Conservation (phyloP, 2,329 filamentous ascomycete species). For the Colletotrichum sp. region DNA sequence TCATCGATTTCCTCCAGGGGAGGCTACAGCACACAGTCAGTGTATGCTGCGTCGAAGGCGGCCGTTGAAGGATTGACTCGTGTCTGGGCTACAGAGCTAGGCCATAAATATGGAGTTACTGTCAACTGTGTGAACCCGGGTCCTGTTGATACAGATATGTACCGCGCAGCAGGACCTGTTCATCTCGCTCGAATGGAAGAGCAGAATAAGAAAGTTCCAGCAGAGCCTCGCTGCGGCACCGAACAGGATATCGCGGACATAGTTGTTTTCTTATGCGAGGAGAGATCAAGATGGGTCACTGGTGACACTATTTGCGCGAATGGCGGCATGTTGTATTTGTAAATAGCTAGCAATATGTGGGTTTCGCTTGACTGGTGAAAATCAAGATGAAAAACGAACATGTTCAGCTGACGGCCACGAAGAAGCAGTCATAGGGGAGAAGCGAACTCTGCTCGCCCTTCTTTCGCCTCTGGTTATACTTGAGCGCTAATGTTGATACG, state of each 20-base stretch:
- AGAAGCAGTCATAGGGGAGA: background rate
- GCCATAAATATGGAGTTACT: slow-evolving; percentile 29
- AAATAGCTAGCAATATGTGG: background rate
- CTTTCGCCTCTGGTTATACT: background rate
- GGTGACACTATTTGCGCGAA: slow-evolving; percentile 12
- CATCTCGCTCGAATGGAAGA: slow-evolving; percentile 9
- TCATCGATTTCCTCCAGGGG: slow-evolving; percentile 35
- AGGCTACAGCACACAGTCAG: slow-evolving; percentile 30
- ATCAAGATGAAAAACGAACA: background rate
- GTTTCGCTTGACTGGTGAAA: background rate
- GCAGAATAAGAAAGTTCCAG: slow-evolving; percentile 1
- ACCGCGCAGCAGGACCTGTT: slow-evolving; percentile 1
- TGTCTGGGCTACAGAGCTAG: slow-evolving; percentile 36
- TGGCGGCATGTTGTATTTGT: slow-evolving; percentile 6
- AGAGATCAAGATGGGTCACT: slow-evolving; percentile 9
- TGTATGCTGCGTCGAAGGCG: slow-evolving; percentile 40
- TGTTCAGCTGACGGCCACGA: background rate
- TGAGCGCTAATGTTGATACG: background rate
- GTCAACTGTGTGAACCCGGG: slow-evolving; percentile 38
- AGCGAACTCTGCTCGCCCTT: background rate
- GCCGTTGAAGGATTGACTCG: slow-evolving; percentile 32
- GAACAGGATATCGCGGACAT: slow-evolving; percentile 9
- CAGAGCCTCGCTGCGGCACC: slow-evolving; percentile 2
- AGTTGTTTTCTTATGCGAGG: slow-evolving; percentile 4
- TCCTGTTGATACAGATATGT: slow-evolving; percentile 27